Evolutionary conservation across 2,329 filamentous ascomycete species (phyloP).

Genomic region (Escovopsis sp.): DNA sequence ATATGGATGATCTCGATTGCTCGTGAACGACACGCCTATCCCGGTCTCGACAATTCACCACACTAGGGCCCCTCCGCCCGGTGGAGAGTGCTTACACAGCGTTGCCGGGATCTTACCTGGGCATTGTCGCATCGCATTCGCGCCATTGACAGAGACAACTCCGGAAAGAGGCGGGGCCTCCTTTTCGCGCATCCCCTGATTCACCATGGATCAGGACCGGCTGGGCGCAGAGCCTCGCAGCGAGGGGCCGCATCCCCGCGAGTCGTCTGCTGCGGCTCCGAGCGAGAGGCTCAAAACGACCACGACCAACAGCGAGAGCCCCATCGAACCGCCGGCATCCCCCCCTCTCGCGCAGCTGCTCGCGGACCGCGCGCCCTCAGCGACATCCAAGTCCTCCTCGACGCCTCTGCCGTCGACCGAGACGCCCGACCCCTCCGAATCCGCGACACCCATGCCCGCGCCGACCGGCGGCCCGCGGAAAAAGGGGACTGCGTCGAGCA

Average conservation of each 20-base stretch:
- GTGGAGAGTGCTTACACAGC: not conserved
- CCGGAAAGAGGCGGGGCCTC: too few relatives aligned
- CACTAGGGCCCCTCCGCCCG: too few relatives aligned
- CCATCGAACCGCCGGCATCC: slow-evolving; percentile 11
- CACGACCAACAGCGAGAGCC: slow-evolving; percentile 7
- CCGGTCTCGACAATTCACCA: too few relatives aligned
- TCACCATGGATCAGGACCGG: slow-evolving; percentile 15
- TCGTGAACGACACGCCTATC: not conserved
- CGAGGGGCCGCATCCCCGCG: slow-evolving; percentile 15
- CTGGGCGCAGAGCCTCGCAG: slow-evolving; percentile 8
- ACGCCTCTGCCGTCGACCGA: slow-evolving; percentile 19
- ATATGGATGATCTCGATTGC: not conserved
- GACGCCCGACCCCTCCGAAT: slow-evolving; percentile 8
- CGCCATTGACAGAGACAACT: too few relatives aligned
- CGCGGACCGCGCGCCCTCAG: not conserved
- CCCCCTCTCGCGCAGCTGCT: slow-evolving; percentile 9
- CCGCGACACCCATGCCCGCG: slow-evolving; percentile 7
- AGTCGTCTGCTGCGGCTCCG: slow-evolving; percentile 9
- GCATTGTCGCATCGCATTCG: too few relatives aligned
- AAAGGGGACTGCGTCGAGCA: slow-evolving; percentile 25
- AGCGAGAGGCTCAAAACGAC: slow-evolving; percentile 12
- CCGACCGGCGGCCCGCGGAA: slow-evolving; percentile 19
- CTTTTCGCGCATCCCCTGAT: not conserved
- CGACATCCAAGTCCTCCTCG: slow-evolving; percentile 13
- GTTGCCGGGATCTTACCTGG: not conserved